A percentile compares a stretch with the other conserved stretches of the same genome.
Evolutionary conservation across 495 filamentous ascomycete genomes (phyloP).

Genomic region (Lophiotrema nucula): DNA sequence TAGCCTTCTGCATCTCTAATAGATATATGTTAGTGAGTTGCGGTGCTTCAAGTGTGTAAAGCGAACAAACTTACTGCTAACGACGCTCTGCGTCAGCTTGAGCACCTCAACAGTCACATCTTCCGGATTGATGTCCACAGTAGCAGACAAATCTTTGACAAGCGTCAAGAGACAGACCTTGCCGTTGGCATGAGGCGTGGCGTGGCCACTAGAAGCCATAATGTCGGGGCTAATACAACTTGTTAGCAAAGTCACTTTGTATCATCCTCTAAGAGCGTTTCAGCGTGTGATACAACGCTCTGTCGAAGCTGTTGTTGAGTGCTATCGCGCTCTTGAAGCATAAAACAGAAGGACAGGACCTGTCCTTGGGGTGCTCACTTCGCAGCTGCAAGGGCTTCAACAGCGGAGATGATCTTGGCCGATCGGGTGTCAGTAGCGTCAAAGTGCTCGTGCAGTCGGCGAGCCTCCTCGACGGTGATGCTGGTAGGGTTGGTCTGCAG

Average conservation of each 20-base stretch:
- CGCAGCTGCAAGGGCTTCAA: conserved; percentile 12
- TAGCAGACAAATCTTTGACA: conserved; percentile 12
- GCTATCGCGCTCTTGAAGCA: too few species aligned
- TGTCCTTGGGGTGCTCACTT: too few species aligned
- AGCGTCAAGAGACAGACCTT: conserved; percentile 3
- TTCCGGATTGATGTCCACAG: conserved; percentile 8
- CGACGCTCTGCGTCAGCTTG: conserved; percentile 4
- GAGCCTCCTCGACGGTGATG: conserved; percentile 19
- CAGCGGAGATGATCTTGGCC: conserved; percentile 12
- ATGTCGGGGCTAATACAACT: too few species aligned
- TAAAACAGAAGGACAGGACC: too few species aligned
- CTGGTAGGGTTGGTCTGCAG: conserved; percentile 12
- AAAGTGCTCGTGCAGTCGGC: conserved; percentile 18
- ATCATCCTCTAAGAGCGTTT: too few species aligned
- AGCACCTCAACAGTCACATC: conserved; percentile 18
- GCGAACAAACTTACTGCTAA: conserved; percentile 17
- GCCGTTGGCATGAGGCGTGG: neutral
- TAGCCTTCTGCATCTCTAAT: conserved; percentile 18
- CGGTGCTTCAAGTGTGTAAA: neutral
- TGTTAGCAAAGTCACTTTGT: too few species aligned
- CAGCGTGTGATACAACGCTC: too few species aligned
- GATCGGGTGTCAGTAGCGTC: conserved; percentile 8
- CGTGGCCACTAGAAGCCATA: neutral
- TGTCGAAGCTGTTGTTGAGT: too few species aligned
- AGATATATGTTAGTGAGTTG: neutral